A percentile compares a stretch with the other conserved stretches of the same genome.
Evolutionary conservation across 2,329 filamentous ascomycete species (phyloP).

Genomic region (Penicillium sp.): DNA sequence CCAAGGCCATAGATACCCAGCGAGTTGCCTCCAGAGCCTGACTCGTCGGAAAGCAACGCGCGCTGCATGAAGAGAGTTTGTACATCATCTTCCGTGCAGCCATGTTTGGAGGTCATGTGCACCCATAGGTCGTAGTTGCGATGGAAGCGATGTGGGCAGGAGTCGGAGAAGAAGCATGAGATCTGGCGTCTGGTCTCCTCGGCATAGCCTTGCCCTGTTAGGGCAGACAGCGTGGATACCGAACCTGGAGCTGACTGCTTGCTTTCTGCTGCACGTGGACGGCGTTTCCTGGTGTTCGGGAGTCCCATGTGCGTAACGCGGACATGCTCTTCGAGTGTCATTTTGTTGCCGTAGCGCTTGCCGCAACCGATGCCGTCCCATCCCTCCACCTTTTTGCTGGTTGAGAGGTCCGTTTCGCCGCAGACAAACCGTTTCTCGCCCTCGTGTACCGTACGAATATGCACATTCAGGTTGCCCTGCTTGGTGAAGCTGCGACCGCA

Average conservation of each 20-base stretch:
- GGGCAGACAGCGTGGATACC: constrained; percentile 43
- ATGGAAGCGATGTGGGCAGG: constrained; percentile 55
- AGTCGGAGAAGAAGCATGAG: constrained; percentile 46
- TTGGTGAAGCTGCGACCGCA: constrained; percentile 78
- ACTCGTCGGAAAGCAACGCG: constrained; percentile 34
- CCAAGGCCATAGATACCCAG: constrained; percentile 40
- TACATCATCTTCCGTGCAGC: constrained; percentile 38
- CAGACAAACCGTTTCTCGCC: constrained; percentile 73
- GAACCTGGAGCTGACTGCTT: constrained; percentile 13
- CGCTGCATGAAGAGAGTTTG: constrained; percentile 42
- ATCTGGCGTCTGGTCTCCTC: constrained; percentile 50
- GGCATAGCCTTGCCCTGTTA: constrained; percentile 57
- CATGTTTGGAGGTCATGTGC: constrained; percentile 51
- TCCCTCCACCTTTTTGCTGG: constrained; percentile 54
- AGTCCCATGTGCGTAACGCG: constrained; percentile 74
- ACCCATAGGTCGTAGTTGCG: constrained; percentile 56
- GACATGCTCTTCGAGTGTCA: constrained; percentile 76
- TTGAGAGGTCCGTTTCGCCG: constrained; percentile 61
- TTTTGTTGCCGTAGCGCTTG: constrained; percentile 70
- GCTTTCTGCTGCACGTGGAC: constrained; percentile 32
- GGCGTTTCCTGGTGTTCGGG: constrained; percentile 41
- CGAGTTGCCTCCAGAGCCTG: constrained; percentile 25
- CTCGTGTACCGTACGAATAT: constrained; percentile 73
- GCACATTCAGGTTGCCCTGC: constrained; percentile 75
- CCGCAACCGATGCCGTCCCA: constrained; percentile 72